phyloP scores from a whole-genome alignment of 306 rosid species.

The Abrus precatorius region DNA sequence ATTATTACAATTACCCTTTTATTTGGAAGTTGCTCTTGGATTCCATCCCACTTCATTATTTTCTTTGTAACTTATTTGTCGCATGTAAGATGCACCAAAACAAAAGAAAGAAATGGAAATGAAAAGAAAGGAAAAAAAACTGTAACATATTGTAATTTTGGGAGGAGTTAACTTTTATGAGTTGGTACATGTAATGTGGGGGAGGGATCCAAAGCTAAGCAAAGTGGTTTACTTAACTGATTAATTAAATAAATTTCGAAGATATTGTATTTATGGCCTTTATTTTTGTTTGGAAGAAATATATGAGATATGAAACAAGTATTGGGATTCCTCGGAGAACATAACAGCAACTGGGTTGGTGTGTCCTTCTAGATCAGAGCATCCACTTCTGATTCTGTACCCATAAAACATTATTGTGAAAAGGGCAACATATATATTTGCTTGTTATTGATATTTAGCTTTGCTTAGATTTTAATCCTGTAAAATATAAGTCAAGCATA shows the following conservation, averaged over 20 bases:
- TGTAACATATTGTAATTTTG: neutral
- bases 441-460: neutral
- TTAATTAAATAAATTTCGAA: neutral
- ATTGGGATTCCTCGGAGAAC: neutral
- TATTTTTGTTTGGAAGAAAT: neutral
- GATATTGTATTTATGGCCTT: neutral
- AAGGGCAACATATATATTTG: neutral
- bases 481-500: conserved; percentile 56
- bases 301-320: neutral
- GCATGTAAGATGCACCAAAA: conserved; percentile 1
- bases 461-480: conserved; percentile 56
- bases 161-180: neutral
- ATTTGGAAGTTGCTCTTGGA: conserved; percentile 11
- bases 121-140: neutral
- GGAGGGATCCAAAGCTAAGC: conserved; percentile 33
- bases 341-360: conserved; percentile 32
- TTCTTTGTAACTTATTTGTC: neutral
- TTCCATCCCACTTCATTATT: conserved; percentile 19
- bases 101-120: neutral
- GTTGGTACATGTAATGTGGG: neutral
- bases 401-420: conserved; percentile 4
- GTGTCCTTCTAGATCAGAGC: conserved; percentile 35
- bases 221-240: neutral
- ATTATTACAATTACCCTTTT: neutral
- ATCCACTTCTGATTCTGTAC: neutral